Conservation (phyloP, 2,329 filamentous ascomycete species). For the Botryosphaeria dothidea region DNA sequence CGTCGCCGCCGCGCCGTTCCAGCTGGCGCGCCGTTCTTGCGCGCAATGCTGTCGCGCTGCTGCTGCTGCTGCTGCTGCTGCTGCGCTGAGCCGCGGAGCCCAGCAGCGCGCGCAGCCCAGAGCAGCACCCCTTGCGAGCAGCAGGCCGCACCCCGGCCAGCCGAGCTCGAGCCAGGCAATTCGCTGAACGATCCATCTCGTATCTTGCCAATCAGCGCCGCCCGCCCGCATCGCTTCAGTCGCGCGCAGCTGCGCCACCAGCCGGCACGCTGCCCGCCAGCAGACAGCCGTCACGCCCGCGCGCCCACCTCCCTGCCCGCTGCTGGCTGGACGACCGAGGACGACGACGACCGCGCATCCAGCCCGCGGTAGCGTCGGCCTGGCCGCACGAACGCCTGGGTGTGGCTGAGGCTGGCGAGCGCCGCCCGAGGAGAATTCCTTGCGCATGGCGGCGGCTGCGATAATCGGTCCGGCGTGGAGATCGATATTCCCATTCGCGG, state of each 20-base stretch:
- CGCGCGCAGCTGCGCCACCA: conserved; percentile 12
- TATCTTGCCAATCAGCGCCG: conserved; percentile 12
- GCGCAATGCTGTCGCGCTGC: neutral
- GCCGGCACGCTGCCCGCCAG: neutral
- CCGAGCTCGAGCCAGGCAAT: conserved; percentile 15
- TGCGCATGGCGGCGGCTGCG: neutral
- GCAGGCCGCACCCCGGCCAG: neutral
- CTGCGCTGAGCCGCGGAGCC: too few species aligned
- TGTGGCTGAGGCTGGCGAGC: conserved; percentile 13
- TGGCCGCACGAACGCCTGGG: conserved; percentile 8
- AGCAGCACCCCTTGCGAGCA: conserved; percentile 10
- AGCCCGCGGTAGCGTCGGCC: conserved; percentile 1
- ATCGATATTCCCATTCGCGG: neutral
- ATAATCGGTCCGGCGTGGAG: conserved; percentile 9
- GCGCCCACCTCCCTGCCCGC: neutral
- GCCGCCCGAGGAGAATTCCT: conserved; percentile 9
- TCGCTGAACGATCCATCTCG: conserved; percentile 11
- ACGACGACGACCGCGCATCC: neutral
- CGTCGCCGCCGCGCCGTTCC: neutral
- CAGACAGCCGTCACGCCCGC: neutral
- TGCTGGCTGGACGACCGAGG: neutral
- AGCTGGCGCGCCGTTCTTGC: neutral
- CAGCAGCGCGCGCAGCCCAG: neutral
- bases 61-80: too few species aligned
- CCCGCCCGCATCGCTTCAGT: conserved; percentile 1